These are phyloP conservation scores for Passalora sequoiae DNA, from an alignment of 2,329 filamentous ascomycete species.

Conservation along the genomic window DNA sequence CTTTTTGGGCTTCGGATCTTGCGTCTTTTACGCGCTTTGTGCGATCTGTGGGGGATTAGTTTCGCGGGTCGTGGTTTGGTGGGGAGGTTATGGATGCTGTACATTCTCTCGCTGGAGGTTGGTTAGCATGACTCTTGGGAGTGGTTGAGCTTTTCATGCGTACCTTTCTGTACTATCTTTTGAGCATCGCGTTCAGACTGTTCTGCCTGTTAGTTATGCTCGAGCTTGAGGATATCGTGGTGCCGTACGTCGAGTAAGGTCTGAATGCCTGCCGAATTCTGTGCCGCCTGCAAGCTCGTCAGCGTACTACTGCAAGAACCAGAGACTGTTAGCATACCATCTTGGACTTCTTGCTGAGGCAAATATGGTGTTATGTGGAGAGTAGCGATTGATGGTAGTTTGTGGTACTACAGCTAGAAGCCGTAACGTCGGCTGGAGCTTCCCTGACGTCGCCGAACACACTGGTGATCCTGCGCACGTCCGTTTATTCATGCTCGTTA, in stretches of 20 bases:
- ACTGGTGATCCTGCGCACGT: too few relatives aligned
- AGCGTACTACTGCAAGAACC: slow-evolving; percentile 5
- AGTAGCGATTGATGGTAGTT: too few relatives aligned
- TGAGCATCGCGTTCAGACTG: slow-evolving; percentile 97
- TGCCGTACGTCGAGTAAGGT: slow-evolving; percentile 89
- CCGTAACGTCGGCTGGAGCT: too few relatives aligned
- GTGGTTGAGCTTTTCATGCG: slow-evolving; percentile 28
- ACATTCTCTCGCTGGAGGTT: slow-evolving; percentile 84
- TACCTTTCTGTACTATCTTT: slow-evolving; percentile 98
- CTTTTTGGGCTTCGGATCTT: slow-evolving; percentile 92
- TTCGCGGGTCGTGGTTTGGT: slow-evolving; percentile 11
- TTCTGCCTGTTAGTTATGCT: slow-evolving; percentile 35
- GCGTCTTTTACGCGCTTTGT: slow-evolving; percentile 97
- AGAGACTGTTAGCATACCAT: too few relatives aligned
- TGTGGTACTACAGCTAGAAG: too few relatives aligned
- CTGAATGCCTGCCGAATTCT: slow-evolving; percentile 97
- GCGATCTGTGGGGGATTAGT: slow-evolving; percentile 57
- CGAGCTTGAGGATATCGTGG: slow-evolving; percentile 9
- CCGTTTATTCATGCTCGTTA: too few relatives aligned
- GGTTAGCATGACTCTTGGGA: slow-evolving; percentile 33
- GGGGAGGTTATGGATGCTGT: slow-evolving; percentile 30
- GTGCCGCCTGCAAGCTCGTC: slow-evolving; percentile 66
- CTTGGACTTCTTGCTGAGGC: too few relatives aligned
- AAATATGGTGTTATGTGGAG: too few relatives aligned
- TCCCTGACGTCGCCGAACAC: too few relatives aligned